Conservation (phyloP, 2,329 filamentous ascomycete genomes). For the Aspergillus udagawae region DNA sequence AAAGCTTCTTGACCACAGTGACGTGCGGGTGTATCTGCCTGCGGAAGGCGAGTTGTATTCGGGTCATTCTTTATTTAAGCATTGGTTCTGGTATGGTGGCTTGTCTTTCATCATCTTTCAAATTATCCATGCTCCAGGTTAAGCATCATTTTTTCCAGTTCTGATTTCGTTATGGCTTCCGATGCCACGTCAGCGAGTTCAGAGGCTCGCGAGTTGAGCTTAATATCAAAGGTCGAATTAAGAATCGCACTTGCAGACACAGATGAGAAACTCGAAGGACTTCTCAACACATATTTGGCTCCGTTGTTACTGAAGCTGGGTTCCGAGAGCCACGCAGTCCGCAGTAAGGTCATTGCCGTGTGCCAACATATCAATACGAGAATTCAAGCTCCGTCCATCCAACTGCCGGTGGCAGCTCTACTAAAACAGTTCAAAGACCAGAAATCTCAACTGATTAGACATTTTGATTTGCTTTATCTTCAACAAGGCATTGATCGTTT, state of each 20-base stretch:
- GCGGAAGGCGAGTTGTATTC: background rate
- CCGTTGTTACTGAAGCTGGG: constrained; percentile 81
- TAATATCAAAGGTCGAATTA: constrained; percentile 82
- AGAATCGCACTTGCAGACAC: constrained; percentile 78
- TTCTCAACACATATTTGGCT: constrained; percentile 74
- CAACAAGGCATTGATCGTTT: constrained; percentile 72
- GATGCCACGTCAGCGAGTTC: constrained; percentile 28
- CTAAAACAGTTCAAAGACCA: constrained; percentile 85
- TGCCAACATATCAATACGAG: constrained; percentile 69
- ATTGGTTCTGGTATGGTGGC: background rate
- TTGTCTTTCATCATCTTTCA: background rate
- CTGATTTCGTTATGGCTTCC: constrained; percentile 27
- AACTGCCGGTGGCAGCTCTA: constrained; percentile 78
- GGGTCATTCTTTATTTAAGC: background rate
- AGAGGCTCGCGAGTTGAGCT: constrained; percentile 66
- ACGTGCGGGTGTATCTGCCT: constrained; percentile 16
- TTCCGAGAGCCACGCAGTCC: constrained; percentile 74
- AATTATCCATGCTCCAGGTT: background rate
- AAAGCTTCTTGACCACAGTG: constrained; percentile 12
- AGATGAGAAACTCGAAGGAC: constrained; percentile 73
- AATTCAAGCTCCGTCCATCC: constrained; percentile 59
- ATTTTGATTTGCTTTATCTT: constrained; percentile 85
- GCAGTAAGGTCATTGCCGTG: constrained; percentile 70
- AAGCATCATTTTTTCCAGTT: background rate
- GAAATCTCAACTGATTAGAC: constrained; percentile 69